Evolutionary conservation across 1,139 yeast species (phyloP).

Genomic region (Scheffersomyces lignicola): DNA sequence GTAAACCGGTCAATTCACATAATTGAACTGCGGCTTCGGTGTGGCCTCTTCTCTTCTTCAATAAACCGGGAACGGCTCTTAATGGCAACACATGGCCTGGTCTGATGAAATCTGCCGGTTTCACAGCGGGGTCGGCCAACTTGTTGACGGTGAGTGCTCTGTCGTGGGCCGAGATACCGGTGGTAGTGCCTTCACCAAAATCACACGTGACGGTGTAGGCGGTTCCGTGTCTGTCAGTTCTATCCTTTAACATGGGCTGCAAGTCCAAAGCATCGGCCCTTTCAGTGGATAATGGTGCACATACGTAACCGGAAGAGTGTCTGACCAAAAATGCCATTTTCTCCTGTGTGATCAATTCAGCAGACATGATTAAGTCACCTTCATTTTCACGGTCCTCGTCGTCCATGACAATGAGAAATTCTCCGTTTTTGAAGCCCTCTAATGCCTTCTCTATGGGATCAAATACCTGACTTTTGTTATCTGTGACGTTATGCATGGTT

Average conservation of each 20-base stretch:
- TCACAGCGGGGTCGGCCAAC: conserved; percentile 61
- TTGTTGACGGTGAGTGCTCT: conserved; percentile 79
- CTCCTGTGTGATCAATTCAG: conserved; percentile 72
- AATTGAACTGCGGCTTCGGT: conserved; percentile 97
- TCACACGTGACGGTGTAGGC: conserved; percentile 96
- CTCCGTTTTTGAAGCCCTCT: conserved; percentile 80
- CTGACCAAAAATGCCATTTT: conserved; percentile 95
- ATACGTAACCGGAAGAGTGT: conserved; percentile 87
- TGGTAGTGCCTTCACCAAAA: conserved; percentile 82
- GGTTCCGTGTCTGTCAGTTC: conserved; percentile 89
- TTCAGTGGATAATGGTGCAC: conserved; percentile 80
- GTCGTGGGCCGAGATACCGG: conserved; percentile 95
- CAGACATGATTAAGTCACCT: conserved; percentile 94
- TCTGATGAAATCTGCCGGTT: conserved; percentile 68
- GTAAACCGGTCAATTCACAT: conserved; percentile 71
- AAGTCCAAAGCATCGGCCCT: conserved; percentile 79
- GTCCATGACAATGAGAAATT: conserved; percentile 91
- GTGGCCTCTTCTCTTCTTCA: conserved; percentile 86
- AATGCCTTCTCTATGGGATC: conserved; percentile 54
- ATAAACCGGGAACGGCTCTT: conserved; percentile 86
- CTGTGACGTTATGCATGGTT: not conserved
- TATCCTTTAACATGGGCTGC: conserved; percentile 69
- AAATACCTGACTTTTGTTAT: conserved; percentile 6
- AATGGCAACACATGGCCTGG: conserved; percentile 96
- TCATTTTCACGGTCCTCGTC: conserved; percentile 96